A percentile compares a stretch with the other conserved stretches of the same genome.
phyloP scores from a whole-genome alignment of 2,329 filamentous ascomycete genomes.

The Verticillium nubilum region DNA sequence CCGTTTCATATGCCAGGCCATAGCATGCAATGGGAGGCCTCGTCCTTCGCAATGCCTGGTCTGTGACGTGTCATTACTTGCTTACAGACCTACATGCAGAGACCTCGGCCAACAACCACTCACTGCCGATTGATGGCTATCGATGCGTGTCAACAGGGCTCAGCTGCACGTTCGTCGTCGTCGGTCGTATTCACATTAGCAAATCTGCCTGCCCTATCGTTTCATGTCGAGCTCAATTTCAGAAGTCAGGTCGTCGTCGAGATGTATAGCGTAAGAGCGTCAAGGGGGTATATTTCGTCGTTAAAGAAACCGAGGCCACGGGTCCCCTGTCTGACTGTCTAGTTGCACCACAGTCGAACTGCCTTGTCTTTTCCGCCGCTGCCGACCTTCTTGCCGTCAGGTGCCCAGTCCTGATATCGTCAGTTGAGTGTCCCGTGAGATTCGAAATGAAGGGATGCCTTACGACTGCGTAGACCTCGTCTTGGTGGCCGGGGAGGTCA shows the following conservation, averaged over 20 bases:
- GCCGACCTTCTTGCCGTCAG: constrained; percentile 80
- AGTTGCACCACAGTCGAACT: constrained; percentile 62
- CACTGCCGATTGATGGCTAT: neutral
- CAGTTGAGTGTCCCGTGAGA: neutral
- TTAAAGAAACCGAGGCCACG: neutral
- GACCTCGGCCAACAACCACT: neutral
- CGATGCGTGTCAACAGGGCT: neutral
- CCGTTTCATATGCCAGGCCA: neutral
- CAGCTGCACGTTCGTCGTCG: neutral
- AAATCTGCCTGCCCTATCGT: neutral
- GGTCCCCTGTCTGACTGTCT: constrained; percentile 10
- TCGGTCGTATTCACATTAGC: too few relatives aligned
- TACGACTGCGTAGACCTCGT: constrained; percentile 80
- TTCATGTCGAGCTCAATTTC: neutral
- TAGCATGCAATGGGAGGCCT: neutral
- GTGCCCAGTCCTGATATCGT: constrained; percentile 66
- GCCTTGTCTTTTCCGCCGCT: constrained; percentile 92
- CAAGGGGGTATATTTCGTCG: neutral
- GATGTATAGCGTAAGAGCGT: neutral
- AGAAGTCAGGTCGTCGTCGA: too few relatives aligned
- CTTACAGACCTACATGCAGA: neutral
- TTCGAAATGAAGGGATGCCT: neutral
- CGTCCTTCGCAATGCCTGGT: neutral
- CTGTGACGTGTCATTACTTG: neutral
- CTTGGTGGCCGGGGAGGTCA: constrained; percentile 84